Evolutionary conservation across 2,329 filamentous ascomycete genomes (phyloP).

Genomic region (Exophiala sideris): DNA sequence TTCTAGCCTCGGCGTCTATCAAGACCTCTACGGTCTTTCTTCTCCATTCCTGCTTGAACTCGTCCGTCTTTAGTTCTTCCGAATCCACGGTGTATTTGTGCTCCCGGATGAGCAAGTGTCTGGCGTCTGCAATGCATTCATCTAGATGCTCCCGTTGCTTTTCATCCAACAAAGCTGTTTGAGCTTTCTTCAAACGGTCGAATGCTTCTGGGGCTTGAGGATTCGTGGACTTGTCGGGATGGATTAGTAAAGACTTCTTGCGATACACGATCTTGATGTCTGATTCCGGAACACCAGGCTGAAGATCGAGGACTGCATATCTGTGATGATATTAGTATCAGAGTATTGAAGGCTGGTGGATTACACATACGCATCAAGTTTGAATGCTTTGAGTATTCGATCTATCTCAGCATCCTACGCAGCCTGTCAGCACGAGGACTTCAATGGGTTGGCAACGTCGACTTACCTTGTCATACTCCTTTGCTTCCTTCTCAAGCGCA

Average conservation of each 20-base stretch:
- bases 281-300: slow-evolving; percentile 89
- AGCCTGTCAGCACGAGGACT: not conserved
- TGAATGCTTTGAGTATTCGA: slow-evolving; percentile 86
- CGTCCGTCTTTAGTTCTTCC: slow-evolving; percentile 73
- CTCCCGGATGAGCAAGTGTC: slow-evolving; percentile 90
- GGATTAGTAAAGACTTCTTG: slow-evolving; percentile 97
- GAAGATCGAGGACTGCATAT: slow-evolving; percentile 92
- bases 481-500: slow-evolving; percentile 76
- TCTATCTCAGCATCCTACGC: slow-evolving; percentile 87
- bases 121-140: slow-evolving; percentile 92
- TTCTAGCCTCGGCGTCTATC: slow-evolving; percentile 84
- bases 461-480: slow-evolving; percentile 82
- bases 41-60: slow-evolving; percentile 82
- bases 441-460: slow-evolving; percentile 20
- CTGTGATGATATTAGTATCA: slow-evolving; percentile 39
- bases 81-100: slow-evolving; percentile 89
- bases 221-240: slow-evolving; percentile 96
- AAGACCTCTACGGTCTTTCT: slow-evolving; percentile 87
- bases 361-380: slow-evolving; percentile 62
- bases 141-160: slow-evolving; percentile 83
- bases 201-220: slow-evolving; percentile 90
- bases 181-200: slow-evolving; percentile 92
- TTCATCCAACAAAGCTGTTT: slow-evolving; percentile 87
- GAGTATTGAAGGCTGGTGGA: not conserved
- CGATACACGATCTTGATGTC: slow-evolving; percentile 95